Base-by-base conservation (phyloP, 148 eudicot genomes). In the Rhododendron kiyosumense region DNA sequence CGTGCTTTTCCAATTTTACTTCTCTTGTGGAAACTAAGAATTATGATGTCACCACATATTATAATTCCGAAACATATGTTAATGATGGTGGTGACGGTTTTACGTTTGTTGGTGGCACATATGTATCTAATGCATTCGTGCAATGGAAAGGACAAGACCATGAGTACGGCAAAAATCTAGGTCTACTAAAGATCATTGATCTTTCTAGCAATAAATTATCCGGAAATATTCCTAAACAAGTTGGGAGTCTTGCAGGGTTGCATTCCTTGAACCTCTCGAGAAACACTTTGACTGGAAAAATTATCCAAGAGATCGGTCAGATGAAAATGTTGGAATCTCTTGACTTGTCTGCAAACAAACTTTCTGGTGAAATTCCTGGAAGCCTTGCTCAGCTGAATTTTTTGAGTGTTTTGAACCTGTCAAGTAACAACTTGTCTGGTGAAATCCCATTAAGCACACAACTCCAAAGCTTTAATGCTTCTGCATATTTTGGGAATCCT, bases 241-340 rank as follows among this genome's bases (percentile, higher is more conserved):
- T 61, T 22, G 7, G 67, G 67, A 61, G 67, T 7, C 26, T 52
- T 13, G 57, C 18, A 52, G 17, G 57, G 57, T 52, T 52, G 5
- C 9, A 61, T 85, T n/a, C 87, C 2, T 45, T 77, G 86, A 86
- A 80, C 76, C 67, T 61, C 26, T 61, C 67, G 6, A 61, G 67
- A 24, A 61, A 61, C 26, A 61, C 0, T 1, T 61, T 61, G 9
- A 52, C 4, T 0, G 20, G 59, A 15, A 52, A 52, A 52, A 52
- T 52, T 3, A 15, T 2, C 15, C 61, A 54, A 54, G 61, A 54
- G 6, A 54, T 54, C 22, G 22, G 61, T 15, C 22, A 1, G 61
- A 54, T 54, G 61, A 3, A 54, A 15, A 54, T 0, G 20, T 54
- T 54, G 22, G 61, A 54, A 54, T 54, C 61, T 14, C 61, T 54